Evolutionary conservation across 2,329 filamentous ascomycete species (phyloP), one percentile per base, ranked within the genome.

Genomic region (Hypoxylon sp.): DNA sequence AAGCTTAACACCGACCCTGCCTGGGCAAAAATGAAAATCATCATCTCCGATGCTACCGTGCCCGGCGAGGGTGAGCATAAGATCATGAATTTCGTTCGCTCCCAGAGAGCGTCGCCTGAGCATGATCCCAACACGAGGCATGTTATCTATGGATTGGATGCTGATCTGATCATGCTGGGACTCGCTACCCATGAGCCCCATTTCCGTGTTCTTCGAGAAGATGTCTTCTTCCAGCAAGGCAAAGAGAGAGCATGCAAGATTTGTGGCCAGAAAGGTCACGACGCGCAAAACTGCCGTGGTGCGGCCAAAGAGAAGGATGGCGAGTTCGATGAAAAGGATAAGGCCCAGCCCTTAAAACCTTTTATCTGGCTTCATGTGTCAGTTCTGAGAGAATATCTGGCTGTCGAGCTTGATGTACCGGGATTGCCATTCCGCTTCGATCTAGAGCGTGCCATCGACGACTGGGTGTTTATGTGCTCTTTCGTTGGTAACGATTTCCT

Each of bases 401-500:
- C 88, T 50, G 87, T 90, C 41, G 94, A 99, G 73, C 84, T 99
- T 64, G 82, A 89, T 65, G 87, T 97, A 23, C 87, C 90, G 12
- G 82, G 86, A 47, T 83, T 96, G 60, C 87, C 87, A 1, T 97
- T 97, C 73, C 83, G 84, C 45, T 97, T 96, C 72, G 91, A 99
- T 69, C 79, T 99, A 32, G 94, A 99, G 73, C 86, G 94, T 60
- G 92, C 92, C 17, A 83, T 97, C 51, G 94, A 97, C 71, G 93
- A 97, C 69, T 97, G 93, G 94, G 91, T 97, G 9, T 97, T 97
- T 71, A 94, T 97, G 86, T 97, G 93, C 75, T 97, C 95, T 75
- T 97, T 97, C 69, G 93, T 97, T 48, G 93, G 93, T 61, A 99
- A 99, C 72, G 95, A 99, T 76, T 99, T 99, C 75, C 76, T 99